Evolutionary conservation across 257 asterid genomes (phyloP).

Genomic region (Solanum sejunctum): DNA sequence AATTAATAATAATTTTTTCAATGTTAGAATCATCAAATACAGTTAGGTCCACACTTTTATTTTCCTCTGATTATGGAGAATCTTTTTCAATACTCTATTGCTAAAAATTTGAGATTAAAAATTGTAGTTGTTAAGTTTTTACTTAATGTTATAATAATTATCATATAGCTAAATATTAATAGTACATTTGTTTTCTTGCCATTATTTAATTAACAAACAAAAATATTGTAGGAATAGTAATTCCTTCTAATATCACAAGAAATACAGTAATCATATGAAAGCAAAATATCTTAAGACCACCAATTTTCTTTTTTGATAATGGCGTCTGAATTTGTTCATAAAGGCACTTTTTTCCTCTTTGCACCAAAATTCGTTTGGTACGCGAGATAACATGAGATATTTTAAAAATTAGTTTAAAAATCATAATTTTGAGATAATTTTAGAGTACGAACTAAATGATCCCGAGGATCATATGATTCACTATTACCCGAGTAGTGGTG

Average conservation of each 20-base stretch:
- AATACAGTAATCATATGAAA: neutral
- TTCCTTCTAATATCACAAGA: neutral
- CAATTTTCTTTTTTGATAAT: neutral
- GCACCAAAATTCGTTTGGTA: neutral
- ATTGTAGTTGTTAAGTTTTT: neutral
- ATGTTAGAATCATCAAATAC: neutral
- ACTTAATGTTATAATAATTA: neutral
- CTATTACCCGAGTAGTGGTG: neutral
- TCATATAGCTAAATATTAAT: neutral
- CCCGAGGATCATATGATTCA: neutral
- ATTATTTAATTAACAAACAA: neutral
- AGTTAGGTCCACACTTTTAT: neutral
- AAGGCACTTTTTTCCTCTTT: neutral
- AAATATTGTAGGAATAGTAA: neutral
- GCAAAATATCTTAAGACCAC: neutral
- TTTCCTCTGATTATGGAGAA: neutral
- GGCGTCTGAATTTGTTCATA: neutral
- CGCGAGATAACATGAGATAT: neutral
- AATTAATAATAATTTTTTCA: neutral
- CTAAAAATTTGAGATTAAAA: neutral
- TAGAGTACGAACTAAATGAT: neutral
- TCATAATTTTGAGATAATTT: neutral
- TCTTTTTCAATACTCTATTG: neutral
- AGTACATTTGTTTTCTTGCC: neutral
- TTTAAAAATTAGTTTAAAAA: neutral